Evolutionary conservation across 495 filamentous ascomycete genomes (phyloP).

Genomic region (Talaromyces nanjingensis): DNA sequence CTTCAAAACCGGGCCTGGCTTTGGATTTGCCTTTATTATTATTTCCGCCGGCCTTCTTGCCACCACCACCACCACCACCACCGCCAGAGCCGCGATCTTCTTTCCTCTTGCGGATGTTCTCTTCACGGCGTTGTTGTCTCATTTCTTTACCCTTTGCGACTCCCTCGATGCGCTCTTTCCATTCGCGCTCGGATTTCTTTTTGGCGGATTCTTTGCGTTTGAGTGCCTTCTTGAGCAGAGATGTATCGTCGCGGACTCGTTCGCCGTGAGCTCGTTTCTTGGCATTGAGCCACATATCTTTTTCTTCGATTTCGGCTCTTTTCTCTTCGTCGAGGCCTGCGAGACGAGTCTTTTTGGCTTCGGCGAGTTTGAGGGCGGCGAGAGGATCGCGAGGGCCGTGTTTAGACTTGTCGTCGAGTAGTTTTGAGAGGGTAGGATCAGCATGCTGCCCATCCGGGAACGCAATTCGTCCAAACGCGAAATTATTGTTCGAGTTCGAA

Average conservation of each 20-base stretch:
- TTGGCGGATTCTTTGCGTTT: constrained; percentile 88
- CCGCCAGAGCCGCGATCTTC: constrained; percentile 61
- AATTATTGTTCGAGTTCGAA: constrained; percentile 49
- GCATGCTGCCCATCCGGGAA: constrained; percentile 79
- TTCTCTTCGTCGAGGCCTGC: constrained; percentile 66
- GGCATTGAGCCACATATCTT: constrained; percentile 89
- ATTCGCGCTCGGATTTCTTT: constrained; percentile 83
- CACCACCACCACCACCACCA: constrained; percentile 29
- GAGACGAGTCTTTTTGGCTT: constrained; percentile 68
- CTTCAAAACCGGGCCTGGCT: constrained; percentile 80
- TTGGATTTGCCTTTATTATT: constrained; percentile 56
- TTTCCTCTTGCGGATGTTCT: constrained; percentile 75
- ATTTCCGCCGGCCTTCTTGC: constrained; percentile 44
- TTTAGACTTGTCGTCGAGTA: constrained; percentile 54
- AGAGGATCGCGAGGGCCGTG: constrained; percentile 75
- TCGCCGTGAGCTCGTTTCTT: constrained; percentile 84
- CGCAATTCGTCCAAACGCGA: constrained; percentile 78
- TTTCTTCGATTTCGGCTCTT: constrained; percentile 78
- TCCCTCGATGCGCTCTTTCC: constrained; percentile 72
- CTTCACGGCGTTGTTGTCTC: constrained; percentile 80
- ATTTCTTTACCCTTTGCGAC: constrained; percentile 70
- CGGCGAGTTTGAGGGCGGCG: constrained; percentile 61
- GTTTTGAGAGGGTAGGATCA: constrained; percentile 55
- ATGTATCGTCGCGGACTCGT: constrained; percentile 80
- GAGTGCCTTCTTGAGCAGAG: constrained; percentile 86